Conservation (phyloP, 2,329 filamentous ascomycete genomes). For the Clarireedia hainanense region DNA sequence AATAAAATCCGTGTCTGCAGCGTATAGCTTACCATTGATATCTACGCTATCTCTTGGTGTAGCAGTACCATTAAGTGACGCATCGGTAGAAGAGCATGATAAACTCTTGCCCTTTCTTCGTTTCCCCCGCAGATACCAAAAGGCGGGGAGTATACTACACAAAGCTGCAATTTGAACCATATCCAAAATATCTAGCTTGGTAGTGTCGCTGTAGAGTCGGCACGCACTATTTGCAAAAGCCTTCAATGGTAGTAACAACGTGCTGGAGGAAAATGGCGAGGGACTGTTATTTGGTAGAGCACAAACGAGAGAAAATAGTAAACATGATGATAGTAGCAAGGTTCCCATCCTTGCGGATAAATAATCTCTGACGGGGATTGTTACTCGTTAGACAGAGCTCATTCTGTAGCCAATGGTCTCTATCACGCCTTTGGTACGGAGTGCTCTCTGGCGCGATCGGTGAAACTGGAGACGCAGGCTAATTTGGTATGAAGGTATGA, state of each 20-base stretch:
- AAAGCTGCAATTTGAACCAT: conserved; percentile 18
- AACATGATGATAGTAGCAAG: not conserved
- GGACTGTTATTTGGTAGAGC: conserved; percentile 2
- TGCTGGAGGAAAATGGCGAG: not conserved
- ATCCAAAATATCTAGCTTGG: conserved; percentile 16
- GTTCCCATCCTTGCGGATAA: conserved; percentile 1
- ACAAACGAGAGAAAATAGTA: not conserved
- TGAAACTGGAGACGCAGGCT: too few relatives aligned
- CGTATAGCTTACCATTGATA: conserved; percentile 16
- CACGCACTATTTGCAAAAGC: conserved; percentile 14
- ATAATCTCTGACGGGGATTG: conserved; percentile 1
- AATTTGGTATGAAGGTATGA: too few relatives aligned
- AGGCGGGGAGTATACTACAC: conserved; percentile 17
- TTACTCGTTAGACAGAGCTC: not conserved
- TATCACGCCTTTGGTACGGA: not conserved
- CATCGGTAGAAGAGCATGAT: conserved; percentile 14
- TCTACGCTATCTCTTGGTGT: conserved; percentile 12
- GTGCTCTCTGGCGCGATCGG: too few relatives aligned
- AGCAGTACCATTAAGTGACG: not conserved
- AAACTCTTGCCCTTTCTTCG: conserved; percentile 13
- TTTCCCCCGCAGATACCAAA: conserved; percentile 20
- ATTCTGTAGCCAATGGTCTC: conserved; percentile 6
- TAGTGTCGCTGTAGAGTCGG: conserved; percentile 13
- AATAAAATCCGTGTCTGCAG: not conserved
- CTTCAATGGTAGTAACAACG: conserved; percentile 6